phyloP scores from a whole-genome alignment of 495 filamentous ascomycete genomes.

The Hypoxylon intermedium region DNA sequence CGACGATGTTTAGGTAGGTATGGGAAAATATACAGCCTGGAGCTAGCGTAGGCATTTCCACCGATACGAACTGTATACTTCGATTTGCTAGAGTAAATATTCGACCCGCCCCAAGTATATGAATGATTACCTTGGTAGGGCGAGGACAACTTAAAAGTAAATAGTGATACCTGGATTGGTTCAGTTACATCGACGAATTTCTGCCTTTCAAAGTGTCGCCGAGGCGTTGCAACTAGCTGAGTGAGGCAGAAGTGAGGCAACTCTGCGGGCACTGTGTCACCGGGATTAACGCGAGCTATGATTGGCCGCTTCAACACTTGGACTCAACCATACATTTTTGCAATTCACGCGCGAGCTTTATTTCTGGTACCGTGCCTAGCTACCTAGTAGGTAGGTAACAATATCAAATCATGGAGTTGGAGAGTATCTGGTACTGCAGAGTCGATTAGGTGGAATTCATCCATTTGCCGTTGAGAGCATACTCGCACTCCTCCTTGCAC shows the following conservation, averaged over 20 bases:
- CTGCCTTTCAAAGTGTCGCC: background rate
- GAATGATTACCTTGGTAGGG: background rate
- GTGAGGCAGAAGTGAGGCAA: constrained; percentile 10
- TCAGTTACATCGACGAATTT: background rate
- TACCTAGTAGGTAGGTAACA: background rate
- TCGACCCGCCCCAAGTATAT: too few species aligned
- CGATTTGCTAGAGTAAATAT: too few species aligned
- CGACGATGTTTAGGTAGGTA: too few species aligned
- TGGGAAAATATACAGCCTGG: too few species aligned
- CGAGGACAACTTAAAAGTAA: background rate
- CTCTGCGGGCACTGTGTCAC: constrained; percentile 29
- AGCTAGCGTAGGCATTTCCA: too few species aligned
- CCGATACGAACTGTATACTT: too few species aligned
- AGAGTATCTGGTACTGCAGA: constrained; percentile 8
- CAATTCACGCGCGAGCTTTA: background rate
- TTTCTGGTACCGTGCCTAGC: constrained; percentile 2
- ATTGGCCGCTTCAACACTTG: constrained; percentile 5
- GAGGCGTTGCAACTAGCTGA: background rate
- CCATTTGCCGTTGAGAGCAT: background rate
- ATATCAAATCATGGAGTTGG: background rate
- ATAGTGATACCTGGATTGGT: background rate
- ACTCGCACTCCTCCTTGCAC: too few species aligned
- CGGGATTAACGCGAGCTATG: constrained; percentile 5
- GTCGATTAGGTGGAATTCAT: background rate
- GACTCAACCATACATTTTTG: background rate